Percentiles rank a stretch among this genome's conserved stretches.
Evolutionary conservation across 2,329 filamentous ascomycete genomes (phyloP).

Genomic region (Fusarium verrucosum): DNA sequence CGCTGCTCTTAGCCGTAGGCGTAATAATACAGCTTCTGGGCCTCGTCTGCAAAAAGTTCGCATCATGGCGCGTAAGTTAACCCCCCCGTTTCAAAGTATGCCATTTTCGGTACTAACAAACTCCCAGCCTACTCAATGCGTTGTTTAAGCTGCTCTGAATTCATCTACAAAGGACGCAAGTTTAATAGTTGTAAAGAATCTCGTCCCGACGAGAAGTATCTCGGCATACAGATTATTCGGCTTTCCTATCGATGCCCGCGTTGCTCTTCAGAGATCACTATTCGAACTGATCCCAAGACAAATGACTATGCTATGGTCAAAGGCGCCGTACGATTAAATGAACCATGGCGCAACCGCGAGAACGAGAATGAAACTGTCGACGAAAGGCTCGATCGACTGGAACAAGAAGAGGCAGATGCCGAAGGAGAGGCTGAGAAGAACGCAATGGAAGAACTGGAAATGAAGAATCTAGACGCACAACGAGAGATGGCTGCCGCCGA

Average conservation of each 20-base stretch:
- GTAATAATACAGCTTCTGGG: slow-evolving; percentile 74
- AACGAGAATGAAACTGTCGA: slow-evolving; percentile 84
- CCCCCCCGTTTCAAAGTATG: neutral
- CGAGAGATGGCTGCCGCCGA: slow-evolving; percentile 97
- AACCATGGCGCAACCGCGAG: slow-evolving; percentile 78
- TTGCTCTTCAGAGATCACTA: slow-evolving; percentile 89
- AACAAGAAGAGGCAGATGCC: slow-evolving; percentile 74
- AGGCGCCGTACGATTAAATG: slow-evolving; percentile 91
- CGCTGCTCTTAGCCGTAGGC: slow-evolving; percentile 76
- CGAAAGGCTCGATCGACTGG: slow-evolving; percentile 83
- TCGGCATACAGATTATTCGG: slow-evolving; percentile 65
- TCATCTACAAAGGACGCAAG: slow-evolving; percentile 91
- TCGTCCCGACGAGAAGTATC: slow-evolving; percentile 85
- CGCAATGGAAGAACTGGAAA: slow-evolving; percentile 94
- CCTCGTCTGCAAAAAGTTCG: slow-evolving; percentile 87
- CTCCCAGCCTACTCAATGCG: slow-evolving; percentile 51
- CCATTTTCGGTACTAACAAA: neutral
- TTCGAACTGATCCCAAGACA: slow-evolving; percentile 95
- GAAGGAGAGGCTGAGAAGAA: slow-evolving; percentile 77
- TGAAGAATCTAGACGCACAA: slow-evolving; percentile 91
- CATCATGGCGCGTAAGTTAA: slow-evolving; percentile 35
- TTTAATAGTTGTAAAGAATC: slow-evolving; percentile 97
- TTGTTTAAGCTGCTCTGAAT: slow-evolving; percentile 69
- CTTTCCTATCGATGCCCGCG: slow-evolving; percentile 48
- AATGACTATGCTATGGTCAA: slow-evolving; percentile 86